These are phyloP conservation scores for Ophiostoma ips DNA, from an alignment of 2,329 filamentous ascomycete genomes.

Conservation along the genomic window DNA sequence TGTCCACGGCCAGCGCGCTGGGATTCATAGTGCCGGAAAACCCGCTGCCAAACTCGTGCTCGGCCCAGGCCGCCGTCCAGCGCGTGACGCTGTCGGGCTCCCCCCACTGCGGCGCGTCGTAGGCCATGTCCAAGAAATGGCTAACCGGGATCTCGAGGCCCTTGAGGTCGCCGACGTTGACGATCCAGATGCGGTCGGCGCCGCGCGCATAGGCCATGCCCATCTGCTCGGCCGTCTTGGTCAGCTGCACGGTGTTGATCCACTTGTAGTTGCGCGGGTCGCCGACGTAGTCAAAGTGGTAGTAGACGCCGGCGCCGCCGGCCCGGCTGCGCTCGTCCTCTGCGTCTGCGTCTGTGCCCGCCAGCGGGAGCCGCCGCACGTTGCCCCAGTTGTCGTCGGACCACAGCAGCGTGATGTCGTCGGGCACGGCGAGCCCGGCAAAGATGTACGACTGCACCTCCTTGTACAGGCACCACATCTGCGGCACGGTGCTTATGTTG, in stretches of 20 bases:
- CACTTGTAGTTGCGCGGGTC: slow-evolving; percentile 37
- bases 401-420: slow-evolving; percentile 55
- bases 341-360: too few species aligned
- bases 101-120: slow-evolving; percentile 45
- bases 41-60: slow-evolving; percentile 38
- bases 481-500: slow-evolving; percentile 40
- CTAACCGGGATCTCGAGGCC: slow-evolving; percentile 49
- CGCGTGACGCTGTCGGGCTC: slow-evolving; percentile 35
- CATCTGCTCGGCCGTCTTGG: slow-evolving; percentile 48
- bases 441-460: slow-evolving; percentile 59
- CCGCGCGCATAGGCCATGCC: slow-evolving; percentile 43
- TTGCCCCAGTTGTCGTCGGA: slow-evolving; percentile 59
- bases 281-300: slow-evolving; percentile 41
- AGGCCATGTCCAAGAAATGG: slow-evolving; percentile 55
- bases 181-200: slow-evolving; percentile 49
- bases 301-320: slow-evolving; percentile 54
- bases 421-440: slow-evolving; percentile 46
- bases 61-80: slow-evolving; percentile 40
- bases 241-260: slow-evolving; percentile 51
- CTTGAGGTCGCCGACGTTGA: slow-evolving; percentile 55
- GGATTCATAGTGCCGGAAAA: slow-evolving; percentile 22
- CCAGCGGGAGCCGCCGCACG: slow-evolving; percentile 45
- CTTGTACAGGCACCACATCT: slow-evolving; percentile 63
- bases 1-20: slow-evolving; percentile 27
- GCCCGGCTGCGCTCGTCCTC: slow-evolving; percentile 43